phyloP scores from a whole-genome alignment of 805 yeast species.

The Kuraishia hungarica region DNA sequence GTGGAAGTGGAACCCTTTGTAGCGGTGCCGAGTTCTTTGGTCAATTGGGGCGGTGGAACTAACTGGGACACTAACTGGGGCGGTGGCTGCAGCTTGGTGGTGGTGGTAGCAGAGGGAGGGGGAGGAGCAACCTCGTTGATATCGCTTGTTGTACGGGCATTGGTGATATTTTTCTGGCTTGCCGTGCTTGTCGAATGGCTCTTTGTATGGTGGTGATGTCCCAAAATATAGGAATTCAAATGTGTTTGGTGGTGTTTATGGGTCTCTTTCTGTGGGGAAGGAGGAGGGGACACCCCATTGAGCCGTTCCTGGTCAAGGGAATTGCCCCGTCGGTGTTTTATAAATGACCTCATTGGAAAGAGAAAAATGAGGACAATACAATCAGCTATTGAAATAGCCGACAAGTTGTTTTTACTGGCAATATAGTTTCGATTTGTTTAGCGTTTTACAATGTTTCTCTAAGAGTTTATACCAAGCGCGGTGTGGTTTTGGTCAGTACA shows the following conservation, averaged over 20 bases:
- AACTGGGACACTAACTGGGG: not conserved
- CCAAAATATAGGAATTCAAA: not conserved
- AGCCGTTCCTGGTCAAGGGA: conserved; percentile 10
- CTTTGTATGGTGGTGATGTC: not conserved
- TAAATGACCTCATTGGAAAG: conserved; percentile 19
- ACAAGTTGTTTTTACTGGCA: not conserved
- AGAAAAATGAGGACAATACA: not conserved
- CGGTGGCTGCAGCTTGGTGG: not conserved
- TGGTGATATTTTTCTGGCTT: not conserved
- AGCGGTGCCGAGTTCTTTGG: not conserved
- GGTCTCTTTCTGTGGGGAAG: conserved; percentile 4
- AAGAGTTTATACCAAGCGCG: not conserved
- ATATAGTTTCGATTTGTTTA: too few relatives aligned
- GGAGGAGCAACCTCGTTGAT: not conserved
- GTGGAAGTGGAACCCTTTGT: not conserved
- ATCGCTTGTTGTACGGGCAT: not conserved
- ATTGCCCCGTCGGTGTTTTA: conserved; percentile 18
- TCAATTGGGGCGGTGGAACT: not conserved
- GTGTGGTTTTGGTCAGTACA: not conserved
- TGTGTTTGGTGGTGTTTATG: conserved; percentile 3
- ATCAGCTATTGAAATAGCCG: not conserved
- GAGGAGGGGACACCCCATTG: conserved; percentile 4
- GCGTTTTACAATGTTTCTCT: too few relatives aligned
- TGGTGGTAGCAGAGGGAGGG: not conserved
- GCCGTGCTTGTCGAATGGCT: not conserved